Conservation (phyloP, 257 asterid species). For the Ocimum tenuiflorum region DNA sequence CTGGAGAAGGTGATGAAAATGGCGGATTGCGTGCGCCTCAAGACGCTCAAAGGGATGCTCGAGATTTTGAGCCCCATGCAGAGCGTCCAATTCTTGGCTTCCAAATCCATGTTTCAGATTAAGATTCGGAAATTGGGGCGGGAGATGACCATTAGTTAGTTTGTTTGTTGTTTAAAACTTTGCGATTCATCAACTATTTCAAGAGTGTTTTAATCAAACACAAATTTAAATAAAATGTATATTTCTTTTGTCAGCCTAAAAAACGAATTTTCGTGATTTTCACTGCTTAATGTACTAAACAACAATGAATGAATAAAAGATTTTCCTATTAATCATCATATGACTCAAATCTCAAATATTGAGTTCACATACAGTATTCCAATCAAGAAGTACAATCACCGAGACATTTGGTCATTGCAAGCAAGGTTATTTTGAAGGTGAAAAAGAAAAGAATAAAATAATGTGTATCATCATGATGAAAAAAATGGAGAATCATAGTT, state of each 20-base stretch:
- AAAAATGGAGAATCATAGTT: background rate
- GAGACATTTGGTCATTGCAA: slow-evolving; percentile 8
- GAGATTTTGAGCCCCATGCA: slow-evolving; percentile 51
- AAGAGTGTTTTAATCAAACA: too few species aligned
- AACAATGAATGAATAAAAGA: background rate
- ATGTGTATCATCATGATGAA: slow-evolving; percentile 10
- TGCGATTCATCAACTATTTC: too few species aligned
- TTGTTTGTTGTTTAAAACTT: too few species aligned
- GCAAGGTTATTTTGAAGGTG: slow-evolving; percentile 3
- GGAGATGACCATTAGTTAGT: too few species aligned
- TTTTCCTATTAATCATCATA: slow-evolving; percentile 5
- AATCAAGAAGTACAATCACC: background rate
- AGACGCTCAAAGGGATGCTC: slow-evolving; percentile 47
- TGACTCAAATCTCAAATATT: slow-evolving; percentile 10
- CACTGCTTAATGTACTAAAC: too few species aligned
- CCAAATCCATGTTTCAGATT: slow-evolving; percentile 33
- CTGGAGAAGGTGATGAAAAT: slow-evolving; percentile 58
- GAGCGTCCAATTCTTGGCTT: slow-evolving; percentile 41
- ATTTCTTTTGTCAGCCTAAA: too few species aligned
- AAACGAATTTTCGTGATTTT: too few species aligned
- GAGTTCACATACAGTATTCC: slow-evolving; percentile 11
- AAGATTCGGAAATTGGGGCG: slow-evolving; percentile 39
- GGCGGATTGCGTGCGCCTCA: slow-evolving; percentile 60
- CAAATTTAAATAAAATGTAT: too few species aligned
- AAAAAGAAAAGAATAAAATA: slow-evolving; percentile 27